These are phyloP conservation scores for Pyrrhoderma noxium DNA, from an alignment of 1,284 basidiomycete species.

Conservation along the genomic window DNA sequence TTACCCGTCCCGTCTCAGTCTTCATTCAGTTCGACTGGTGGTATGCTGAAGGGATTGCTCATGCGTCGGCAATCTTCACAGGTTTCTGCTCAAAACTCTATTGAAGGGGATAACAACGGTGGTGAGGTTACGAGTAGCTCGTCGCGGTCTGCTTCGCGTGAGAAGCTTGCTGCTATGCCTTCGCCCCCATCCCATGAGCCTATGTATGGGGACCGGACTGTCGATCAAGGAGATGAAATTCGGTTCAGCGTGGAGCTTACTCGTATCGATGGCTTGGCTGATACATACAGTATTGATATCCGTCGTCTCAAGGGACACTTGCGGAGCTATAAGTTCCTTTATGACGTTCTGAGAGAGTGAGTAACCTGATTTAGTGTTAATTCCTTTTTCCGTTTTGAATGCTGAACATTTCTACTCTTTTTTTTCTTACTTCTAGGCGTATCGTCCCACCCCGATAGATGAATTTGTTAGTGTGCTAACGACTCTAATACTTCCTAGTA, in stretches of 20 bases:
- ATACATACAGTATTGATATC: constrained; percentile 85
- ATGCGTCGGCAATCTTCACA: constrained; percentile 86
- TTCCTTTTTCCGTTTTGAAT: constrained; percentile 13
- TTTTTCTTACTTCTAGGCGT: no score
- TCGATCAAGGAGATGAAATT: constrained; percentile 89
- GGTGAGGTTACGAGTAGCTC: constrained; percentile 3
- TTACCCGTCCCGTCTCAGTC: constrained; percentile 70
- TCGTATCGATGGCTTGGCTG: constrained; percentile 77
- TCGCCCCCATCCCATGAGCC: constrained; percentile 37
- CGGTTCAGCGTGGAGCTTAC: constrained; percentile 90
- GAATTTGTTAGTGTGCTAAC: not conserved
- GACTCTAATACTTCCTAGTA: not conserved
- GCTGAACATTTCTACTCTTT: constrained; percentile 1
- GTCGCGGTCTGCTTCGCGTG: constrained; percentile 23
- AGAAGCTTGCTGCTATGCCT: constrained; percentile 26
- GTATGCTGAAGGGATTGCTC: constrained; percentile 77
- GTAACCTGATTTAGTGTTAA: constrained; percentile 31
- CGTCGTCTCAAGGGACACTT: constrained; percentile 87
- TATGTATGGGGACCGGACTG: constrained; percentile 67
- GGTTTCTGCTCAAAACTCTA: constrained; percentile 38
- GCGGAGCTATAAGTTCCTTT: constrained; percentile 90
- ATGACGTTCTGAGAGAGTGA: constrained; percentile 82
- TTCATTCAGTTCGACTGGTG: constrained; percentile 55
- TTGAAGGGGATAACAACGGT: constrained; percentile 35
- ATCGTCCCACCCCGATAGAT: constrained; percentile 38